phyloP scores from a whole-genome alignment of 1,284 basidiomycete species.

The Exobasidium rhododendri region DNA sequence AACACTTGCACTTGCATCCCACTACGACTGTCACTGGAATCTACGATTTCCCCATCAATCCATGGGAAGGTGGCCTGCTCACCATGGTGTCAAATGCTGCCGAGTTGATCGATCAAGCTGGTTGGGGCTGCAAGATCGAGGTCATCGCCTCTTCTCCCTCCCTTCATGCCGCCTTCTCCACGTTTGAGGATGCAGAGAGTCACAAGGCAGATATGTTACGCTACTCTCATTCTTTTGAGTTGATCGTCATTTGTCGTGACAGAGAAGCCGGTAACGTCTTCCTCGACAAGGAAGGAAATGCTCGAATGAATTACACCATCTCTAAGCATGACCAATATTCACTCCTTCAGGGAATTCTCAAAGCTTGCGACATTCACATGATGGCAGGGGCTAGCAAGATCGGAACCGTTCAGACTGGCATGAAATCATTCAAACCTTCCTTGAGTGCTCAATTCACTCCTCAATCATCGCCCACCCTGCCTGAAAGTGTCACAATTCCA shows the following conservation, averaged over 20 bases:
- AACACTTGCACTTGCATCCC: constrained; percentile 58
- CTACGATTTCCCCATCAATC: constrained; percentile 56
- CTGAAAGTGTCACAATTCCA: constrained; percentile 42
- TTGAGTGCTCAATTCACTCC: background rate
- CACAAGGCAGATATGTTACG: constrained; percentile 55
- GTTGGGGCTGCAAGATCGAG: constrained; percentile 58
- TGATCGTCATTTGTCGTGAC: constrained; percentile 52
- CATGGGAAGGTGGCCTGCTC: constrained; percentile 59
- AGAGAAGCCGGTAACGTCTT: constrained; percentile 53
- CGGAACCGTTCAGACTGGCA: constrained; percentile 51
- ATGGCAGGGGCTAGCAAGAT: constrained; percentile 57
- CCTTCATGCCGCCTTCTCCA: constrained; percentile 51
- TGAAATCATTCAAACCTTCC: constrained; percentile 32
- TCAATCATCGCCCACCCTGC: constrained; percentile 9
- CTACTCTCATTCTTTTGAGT: constrained; percentile 50
- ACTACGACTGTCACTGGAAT: constrained; percentile 56
- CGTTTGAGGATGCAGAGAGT: constrained; percentile 51
- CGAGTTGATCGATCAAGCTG: constrained; percentile 42
- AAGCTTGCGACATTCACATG: constrained; percentile 55
- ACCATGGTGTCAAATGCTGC: constrained; percentile 56
- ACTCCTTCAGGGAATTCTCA: constrained; percentile 55
- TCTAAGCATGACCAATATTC: constrained; percentile 54
- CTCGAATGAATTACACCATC: constrained; percentile 56
- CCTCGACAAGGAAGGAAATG: constrained; percentile 54
- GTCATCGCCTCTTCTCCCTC: constrained; percentile 57